These are phyloP conservation scores for Rossbeevera mucosa DNA, from an alignment of 768 basidiomycete species.

Conservation along the genomic window DNA sequence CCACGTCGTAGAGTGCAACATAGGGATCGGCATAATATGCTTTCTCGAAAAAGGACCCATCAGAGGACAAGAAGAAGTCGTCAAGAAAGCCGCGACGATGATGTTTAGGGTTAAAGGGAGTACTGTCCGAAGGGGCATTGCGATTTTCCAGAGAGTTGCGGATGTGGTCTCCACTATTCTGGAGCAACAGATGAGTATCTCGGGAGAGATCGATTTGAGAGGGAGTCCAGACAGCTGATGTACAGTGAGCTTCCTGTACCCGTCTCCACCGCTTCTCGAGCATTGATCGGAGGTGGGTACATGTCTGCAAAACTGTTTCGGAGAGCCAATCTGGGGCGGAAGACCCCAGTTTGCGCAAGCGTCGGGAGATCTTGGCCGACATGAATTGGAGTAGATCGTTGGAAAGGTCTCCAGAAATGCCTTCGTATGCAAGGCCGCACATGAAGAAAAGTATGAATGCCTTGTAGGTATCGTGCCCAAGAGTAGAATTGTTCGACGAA, in stretches of 20 bases:
- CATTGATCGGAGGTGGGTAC: background rate
- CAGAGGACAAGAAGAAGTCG: slow-evolving; percentile 15
- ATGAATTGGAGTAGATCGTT: slow-evolving; percentile 1
- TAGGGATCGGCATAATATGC: slow-evolving; percentile 7
- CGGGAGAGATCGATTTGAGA: slow-evolving; percentile 19
- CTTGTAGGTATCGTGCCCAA: slow-evolving; percentile 24
- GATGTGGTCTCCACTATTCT: slow-evolving; percentile 28
- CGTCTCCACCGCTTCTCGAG: slow-evolving; percentile 2
- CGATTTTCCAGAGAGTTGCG: slow-evolving; percentile 8
- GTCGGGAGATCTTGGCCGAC: background rate
- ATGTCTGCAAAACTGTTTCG: background rate
- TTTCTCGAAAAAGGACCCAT: slow-evolving; percentile 7
- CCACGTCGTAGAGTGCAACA: slow-evolving; percentile 34
- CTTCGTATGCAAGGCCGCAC: slow-evolving; percentile 4
- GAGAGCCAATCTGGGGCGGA: background rate
- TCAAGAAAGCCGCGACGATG: slow-evolving; percentile 7
- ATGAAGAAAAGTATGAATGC: slow-evolving; percentile 29
- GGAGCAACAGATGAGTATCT: slow-evolving; percentile 34
- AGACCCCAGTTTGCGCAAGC: background rate
- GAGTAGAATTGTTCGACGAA: slow-evolving; percentile 18
- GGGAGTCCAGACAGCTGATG: slow-evolving; percentile 29
- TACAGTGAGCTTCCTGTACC: background rate
- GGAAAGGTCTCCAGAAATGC: background rate
- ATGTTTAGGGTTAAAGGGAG: slow-evolving; percentile 4
- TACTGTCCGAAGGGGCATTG: accelerated